phyloP scores from a whole-genome alignment of 129 eudicot species.

The Chrysanthemum lavandulifolium region DNA sequence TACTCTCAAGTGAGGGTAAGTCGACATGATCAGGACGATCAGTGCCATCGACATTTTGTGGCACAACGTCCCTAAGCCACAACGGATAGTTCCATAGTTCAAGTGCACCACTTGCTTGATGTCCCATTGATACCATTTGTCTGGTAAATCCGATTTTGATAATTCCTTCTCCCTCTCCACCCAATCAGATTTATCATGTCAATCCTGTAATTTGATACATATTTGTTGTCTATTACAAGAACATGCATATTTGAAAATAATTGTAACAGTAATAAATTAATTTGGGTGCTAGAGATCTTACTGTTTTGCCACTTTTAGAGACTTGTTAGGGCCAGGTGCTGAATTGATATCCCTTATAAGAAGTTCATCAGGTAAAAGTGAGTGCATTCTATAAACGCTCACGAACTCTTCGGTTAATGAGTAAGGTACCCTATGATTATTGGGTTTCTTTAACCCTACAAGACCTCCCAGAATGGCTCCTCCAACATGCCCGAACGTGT shows the following conservation, averaged over 20 bases:
- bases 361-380: constrained; percentile 56
- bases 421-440: constrained; percentile 63
- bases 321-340: constrained; percentile 57
- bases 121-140: constrained; percentile 73
- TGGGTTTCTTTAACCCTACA: constrained; percentile 51
- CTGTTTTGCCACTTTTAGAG: constrained; percentile 42
- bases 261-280: not conserved
- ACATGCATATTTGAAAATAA: constrained; percentile 3
- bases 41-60: constrained; percentile 47
- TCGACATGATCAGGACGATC: constrained; percentile 53
- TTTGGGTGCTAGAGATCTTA: constrained; percentile 9
- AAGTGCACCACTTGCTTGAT: constrained; percentile 71
- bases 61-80: constrained; percentile 46
- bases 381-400: constrained; percentile 65
- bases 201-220: constrained; percentile 25
- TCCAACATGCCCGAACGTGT: constrained; percentile 49
- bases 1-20: constrained; percentile 66
- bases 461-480: constrained; percentile 50
- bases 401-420: constrained; percentile 66
- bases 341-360: constrained; percentile 41
- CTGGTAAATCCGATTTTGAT: constrained; percentile 42
- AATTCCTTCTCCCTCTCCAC: constrained; percentile 32
- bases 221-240: not conserved
- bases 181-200: constrained; percentile 45
- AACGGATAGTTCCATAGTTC: constrained; percentile 62